Percentiles rank a stretch among this genome's conserved stretches.
Conservation (phyloP, 83 land plant species). For the Diphasiastrum complanatum region DNA sequence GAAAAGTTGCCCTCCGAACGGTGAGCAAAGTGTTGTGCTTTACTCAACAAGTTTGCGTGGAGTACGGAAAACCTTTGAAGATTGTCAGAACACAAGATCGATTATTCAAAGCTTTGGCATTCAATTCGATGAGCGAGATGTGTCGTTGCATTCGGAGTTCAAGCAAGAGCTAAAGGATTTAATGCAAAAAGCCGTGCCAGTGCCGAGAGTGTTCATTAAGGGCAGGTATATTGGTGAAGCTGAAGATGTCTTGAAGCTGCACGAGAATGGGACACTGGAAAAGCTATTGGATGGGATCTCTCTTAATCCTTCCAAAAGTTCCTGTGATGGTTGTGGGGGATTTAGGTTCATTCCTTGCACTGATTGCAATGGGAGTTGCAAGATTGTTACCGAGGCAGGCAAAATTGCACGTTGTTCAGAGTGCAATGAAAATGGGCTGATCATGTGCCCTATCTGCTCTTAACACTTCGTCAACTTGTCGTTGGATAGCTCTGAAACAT, state of each 20-base stretch:
- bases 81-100: conserved; percentile 14
- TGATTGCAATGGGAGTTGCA: conserved; percentile 21
- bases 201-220: conserved; percentile 26
- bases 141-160: conserved; percentile 29
- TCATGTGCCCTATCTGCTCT: no score
- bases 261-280: conserved; percentile 27
- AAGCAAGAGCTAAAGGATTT: conserved; percentile 28
- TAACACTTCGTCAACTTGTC: no score
- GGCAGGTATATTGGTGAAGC: conserved; percentile 36
- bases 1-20: conserved; percentile 19
- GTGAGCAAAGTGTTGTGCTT: conserved; percentile 27
- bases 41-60: conserved; percentile 32
- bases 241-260: conserved; percentile 21
- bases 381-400: no score
- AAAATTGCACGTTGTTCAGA: no score
- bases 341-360: conserved; percentile 21
- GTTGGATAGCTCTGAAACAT: no score
- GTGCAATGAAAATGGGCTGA: no score
- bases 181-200: conserved; percentile 5
- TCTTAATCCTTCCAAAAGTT: neutral
- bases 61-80: conserved; percentile 29
- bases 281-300: conserved; percentile 25
- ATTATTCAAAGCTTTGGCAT: conserved; percentile 18
- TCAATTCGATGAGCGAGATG: conserved; percentile 29
- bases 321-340: conserved; percentile 20